Evolutionary conservation across 2,329 filamentous ascomycete species (phyloP), one percentile per base, ranked within the genome.

Genomic region (Ramularia endophylla): DNA sequence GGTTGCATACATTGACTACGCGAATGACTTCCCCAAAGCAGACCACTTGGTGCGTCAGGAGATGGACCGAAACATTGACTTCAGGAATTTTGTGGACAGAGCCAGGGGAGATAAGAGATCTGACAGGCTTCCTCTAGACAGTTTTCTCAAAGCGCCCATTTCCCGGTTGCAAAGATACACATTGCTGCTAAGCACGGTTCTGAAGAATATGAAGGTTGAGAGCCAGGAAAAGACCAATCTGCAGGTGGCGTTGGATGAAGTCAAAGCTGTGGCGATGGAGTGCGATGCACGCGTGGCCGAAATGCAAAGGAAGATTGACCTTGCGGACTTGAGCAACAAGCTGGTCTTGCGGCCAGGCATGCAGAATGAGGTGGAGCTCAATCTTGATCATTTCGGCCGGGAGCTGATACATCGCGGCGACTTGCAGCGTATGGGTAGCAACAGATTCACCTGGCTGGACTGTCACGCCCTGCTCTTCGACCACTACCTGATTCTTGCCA

Each of bases 401-500:
- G 84, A 95, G 59, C 75, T 98, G 41, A 84, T 98, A 47, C 83
- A 83, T 63, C 80, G 89, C 55, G 92, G 92, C 43, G 89, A 97
- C 54, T 69, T 98, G 43, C 87, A 94, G 61, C 77, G 92, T 48
- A 84, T 88, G 70, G 88, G 90, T 41, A 86, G 83, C 31, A 94
- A 86, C 61, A 81, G 88, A 42, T 92, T 97, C 60, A 83, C 83
- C 49, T 95, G 90, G 83, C 81, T 97, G 6, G 92, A 98, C 57
- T 94, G 87, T 0, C 88, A 95, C 61, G 88, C 87, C 2, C 76
- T 98, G 33, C 74, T 98, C 0, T 97, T 98, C 59, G 94, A 98
- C 57, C 89, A 98, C 65, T 98, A 95, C 63, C 75, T 98, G 27
- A 89, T 98, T 25, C 69, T 98, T 32, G 85, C 92, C 28, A 98